Base-by-base conservation (phyloP, 83 land plant species). In the Picea abies region DNA sequence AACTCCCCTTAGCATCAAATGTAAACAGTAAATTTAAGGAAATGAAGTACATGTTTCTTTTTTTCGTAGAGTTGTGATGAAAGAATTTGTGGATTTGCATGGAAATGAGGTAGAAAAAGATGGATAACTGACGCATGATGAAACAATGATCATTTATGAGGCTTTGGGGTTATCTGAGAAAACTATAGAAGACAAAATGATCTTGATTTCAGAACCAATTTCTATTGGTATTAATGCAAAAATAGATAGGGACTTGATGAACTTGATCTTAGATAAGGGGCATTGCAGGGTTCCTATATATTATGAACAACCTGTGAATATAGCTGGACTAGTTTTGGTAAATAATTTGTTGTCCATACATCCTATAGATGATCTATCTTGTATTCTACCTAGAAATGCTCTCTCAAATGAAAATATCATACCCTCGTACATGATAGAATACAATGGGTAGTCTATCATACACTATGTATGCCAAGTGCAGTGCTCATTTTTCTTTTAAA, bases 41-140 rank as follows among this genome's bases (percentile, higher is more conserved):
- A 29, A 29, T 9, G 49, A 91, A 76, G 94, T 86, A 29, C 96
- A 87, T 86, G 85, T 64, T 37, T 94, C 98, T 67, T 90, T 95
- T 26, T 93, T 95, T 76, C 94, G 93, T 3, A 83, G 98, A 85
- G 96, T 96, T 69, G 98, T 91, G 88, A 56, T 95, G 86, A 95
- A 93, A 82, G 90, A 94, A 63, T 93, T 95, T 52, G 98, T 95
- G 60, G 25, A 86, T 72, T 85, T 95, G 69, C 98, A 95, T 88
- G 98, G 93, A 3, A 93, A 93, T 76, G 98, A 91, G 94, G 19
- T 39, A 84, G 89, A 86, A 25, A 89, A 86, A 81, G 90, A 89
- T 77, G 90, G 90, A 16, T 89, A 89, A 63, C 78, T 89, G 68
- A 81, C 86, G 9, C 86, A 84, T 69, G 89, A 89, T 60, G 89